phyloP scores from a whole-genome alignment of 1,284 basidiomycete species.

The Naganishia sp. region DNA sequence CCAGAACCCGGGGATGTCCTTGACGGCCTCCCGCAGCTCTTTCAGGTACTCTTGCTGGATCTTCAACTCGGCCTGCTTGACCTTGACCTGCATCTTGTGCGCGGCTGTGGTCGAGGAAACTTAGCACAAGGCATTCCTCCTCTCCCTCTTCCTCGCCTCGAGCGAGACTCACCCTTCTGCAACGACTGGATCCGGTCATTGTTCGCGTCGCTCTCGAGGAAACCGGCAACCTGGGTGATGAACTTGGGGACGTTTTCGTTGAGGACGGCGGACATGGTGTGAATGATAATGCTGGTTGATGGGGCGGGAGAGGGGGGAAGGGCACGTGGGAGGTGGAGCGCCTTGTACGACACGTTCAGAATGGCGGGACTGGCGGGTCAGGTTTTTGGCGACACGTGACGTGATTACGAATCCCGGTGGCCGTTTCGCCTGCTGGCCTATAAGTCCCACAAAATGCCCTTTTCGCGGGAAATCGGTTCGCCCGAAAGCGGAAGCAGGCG shows the following conservation, averaged over 20 bases:
- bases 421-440: background rate
- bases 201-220: constrained; percentile 27
- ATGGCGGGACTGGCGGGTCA: background rate
- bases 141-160: background rate
- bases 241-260: constrained; percentile 24
- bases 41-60: constrained; percentile 17
- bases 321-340: background rate
- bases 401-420: constrained; percentile 8
- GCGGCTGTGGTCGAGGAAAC: background rate
- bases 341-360: background rate
- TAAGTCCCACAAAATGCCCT: no score
- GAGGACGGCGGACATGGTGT: constrained; percentile 18
- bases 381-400: constrained; percentile 1
- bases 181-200: constrained; percentile 19
- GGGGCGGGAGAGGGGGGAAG: background rate
- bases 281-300: background rate
- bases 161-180: constrained; percentile 26
- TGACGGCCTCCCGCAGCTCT: constrained; percentile 8
- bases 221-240: constrained; percentile 16
- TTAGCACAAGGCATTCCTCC: background rate
- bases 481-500: background rate
- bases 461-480: background rate
- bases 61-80: constrained; percentile 18
- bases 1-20: constrained; percentile 35
- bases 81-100: constrained; percentile 9